Evolutionary conservation across 1,139 yeast genomes (phyloP), one percentile per base, ranked within the genome.

Genomic region (Groenewaldozyma sp.): DNA sequence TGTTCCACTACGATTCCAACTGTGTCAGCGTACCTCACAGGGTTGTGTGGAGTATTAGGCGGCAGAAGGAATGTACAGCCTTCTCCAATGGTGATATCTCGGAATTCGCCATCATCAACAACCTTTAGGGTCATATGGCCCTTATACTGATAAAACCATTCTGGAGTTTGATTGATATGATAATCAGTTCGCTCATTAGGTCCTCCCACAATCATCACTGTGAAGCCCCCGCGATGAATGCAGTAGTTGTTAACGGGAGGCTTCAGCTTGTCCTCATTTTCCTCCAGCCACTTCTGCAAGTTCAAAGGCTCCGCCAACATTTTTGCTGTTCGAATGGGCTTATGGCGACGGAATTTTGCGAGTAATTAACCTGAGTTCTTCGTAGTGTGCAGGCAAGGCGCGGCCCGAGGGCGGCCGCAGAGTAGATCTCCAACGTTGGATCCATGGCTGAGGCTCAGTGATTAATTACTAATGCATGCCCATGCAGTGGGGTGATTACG

Each of bases 1-100:
- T 87, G 95, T 55, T 88, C 97, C n/a, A 88, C 83, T 4, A 88
- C 97, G 36, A 88, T 66, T 0, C 97, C 97, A 24, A 88, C 78
- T 0, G 96, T 86, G 53, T 87, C 67, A 7, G 79, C 82, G 58
- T 75, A 88, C 50, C 97, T 68, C 14, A 84, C 91, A 1, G 97
- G 96, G 51, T 81, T 83, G 58, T 88, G 96, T 1, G 97, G 97
- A 2, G 74, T 72, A 56, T 84, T 83, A 1, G 81, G 59, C 1
- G 95, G 95, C 27, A 88, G 70, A 47, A 88, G 65, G 56, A 84
- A 88, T 24, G 94, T 80, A 52, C 84, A 95, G 11, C 95, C 95
- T 55, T 88, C 95, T 33, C 71, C 67, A 42, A 88, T 87, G 3
- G 73, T 66, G 26, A 88, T 71, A 51, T 84, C 94, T 51, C 67